phyloP scores from a whole-genome alignment of 768 basidiomycete species.

The Collybia sp. region DNA sequence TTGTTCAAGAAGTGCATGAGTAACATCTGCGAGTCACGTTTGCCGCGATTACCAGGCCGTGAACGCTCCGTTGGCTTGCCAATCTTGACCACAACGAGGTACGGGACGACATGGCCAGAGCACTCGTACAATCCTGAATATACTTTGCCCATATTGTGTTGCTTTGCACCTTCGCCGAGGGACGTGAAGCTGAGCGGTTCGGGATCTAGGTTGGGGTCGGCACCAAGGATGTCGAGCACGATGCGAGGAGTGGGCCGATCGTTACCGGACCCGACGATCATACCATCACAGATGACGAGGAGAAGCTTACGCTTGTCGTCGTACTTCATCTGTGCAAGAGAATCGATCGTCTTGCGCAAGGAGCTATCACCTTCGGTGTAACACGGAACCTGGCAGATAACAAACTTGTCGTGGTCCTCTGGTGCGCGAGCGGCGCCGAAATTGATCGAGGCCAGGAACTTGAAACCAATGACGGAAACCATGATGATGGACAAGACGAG shows the following conservation, averaged over 20 bases:
- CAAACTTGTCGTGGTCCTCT: slow-evolving; percentile 90
- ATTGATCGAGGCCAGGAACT: slow-evolving; percentile 83
- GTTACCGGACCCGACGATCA: slow-evolving; percentile 96
- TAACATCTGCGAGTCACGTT: slow-evolving; percentile 95
- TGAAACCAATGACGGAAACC: slow-evolving; percentile 92
- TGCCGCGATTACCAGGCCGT: slow-evolving; percentile 95
- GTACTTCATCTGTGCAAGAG: slow-evolving; percentile 89
- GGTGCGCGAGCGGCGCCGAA: slow-evolving; percentile 72
- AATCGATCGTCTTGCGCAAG: slow-evolving; percentile 86
- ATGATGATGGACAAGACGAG: slow-evolving; percentile 87
- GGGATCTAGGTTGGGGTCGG: slow-evolving; percentile 88
- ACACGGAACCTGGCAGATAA: slow-evolving; percentile 97
- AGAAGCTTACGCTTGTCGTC: slow-evolving; percentile 97
- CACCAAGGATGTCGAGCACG: slow-evolving; percentile 93
- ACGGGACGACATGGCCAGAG: slow-evolving; percentile 93
- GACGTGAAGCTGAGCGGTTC: slow-evolving; percentile 94
- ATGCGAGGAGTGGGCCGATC: slow-evolving; percentile 95
- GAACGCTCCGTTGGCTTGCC: slow-evolving; percentile 93
- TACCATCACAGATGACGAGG: slow-evolving; percentile 94
- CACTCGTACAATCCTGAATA: slow-evolving; percentile 96
- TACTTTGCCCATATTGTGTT: slow-evolving; percentile 98
- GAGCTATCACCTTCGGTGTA: slow-evolving; percentile 95
- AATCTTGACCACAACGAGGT: slow-evolving; percentile 86
- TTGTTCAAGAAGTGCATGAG: slow-evolving; percentile 98
- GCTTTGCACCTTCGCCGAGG: slow-evolving; percentile 90